Conservation (phyloP, 805 yeast species). For the Yamadazyma endophytica region DNA sequence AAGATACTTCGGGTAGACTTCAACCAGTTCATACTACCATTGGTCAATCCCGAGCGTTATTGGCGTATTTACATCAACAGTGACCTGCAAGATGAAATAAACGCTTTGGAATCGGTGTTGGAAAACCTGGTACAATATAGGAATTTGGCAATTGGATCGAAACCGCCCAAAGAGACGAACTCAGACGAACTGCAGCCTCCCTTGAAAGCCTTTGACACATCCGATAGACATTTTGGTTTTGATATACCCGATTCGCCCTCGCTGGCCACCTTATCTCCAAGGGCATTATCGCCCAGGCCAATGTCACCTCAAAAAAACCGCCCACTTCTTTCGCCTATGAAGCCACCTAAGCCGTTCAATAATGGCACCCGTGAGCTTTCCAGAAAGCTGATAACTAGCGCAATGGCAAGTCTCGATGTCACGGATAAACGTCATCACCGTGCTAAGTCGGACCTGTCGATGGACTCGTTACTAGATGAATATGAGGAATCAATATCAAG, state of each 20-base stretch:
- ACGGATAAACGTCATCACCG: constrained; percentile 6
- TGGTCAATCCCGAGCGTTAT: constrained; percentile 71
- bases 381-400: constrained; percentile 20
- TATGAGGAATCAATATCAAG: constrained; percentile 39
- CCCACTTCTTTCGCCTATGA: constrained; percentile 3
- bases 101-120: constrained; percentile 33
- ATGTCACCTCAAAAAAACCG: no score
- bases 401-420: constrained; percentile 27
- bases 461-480: constrained; percentile 42
- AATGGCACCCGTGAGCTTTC: constrained; percentile 11
- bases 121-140: constrained; percentile 39
- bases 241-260: constrained; percentile 41
- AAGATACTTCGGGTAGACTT: constrained; percentile 49
- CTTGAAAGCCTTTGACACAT: neutral
- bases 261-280: constrained; percentile 38
- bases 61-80: constrained; percentile 53
- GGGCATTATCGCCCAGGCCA: no score
- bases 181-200: no score
- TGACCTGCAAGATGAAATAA: constrained; percentile 20
- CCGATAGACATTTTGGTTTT: constrained; percentile 1
- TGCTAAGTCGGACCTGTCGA: constrained; percentile 20
- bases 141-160: constrained; percentile 17
- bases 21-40: constrained; percentile 55
- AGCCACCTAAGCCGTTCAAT: constrained; percentile 2
- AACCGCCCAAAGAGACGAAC: no score